These are phyloP conservation scores for Torrubiella hemipterigena DNA, from an alignment of 2,329 filamentous ascomycete species.

Conservation along the genomic window DNA sequence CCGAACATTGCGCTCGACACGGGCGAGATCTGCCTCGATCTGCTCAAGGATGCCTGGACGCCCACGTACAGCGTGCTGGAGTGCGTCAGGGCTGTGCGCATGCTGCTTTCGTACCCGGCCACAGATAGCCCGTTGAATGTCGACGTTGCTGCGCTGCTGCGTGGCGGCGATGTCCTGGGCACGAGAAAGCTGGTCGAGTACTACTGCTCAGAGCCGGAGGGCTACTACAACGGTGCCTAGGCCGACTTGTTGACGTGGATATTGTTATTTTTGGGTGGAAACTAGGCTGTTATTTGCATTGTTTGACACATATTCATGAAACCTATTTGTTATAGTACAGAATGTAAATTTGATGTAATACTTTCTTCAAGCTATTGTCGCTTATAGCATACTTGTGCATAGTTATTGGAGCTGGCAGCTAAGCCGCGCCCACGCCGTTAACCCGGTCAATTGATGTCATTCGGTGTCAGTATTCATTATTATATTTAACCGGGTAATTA, in stretches of 20 bases:
- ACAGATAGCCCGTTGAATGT: constrained; percentile 68
- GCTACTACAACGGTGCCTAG: constrained; percentile 22
- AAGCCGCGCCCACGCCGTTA: no score
- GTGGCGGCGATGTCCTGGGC: constrained; percentile 55
- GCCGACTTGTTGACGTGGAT: no score
- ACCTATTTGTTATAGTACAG: background rate
- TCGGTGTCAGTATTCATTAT: no score
- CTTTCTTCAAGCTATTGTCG: no score
- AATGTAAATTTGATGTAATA: no score
- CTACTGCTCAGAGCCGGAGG: constrained; percentile 39
- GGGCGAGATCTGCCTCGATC: constrained; percentile 89
- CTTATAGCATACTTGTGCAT: no score
- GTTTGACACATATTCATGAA: background rate
- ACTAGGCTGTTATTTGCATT: background rate
- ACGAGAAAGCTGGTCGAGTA: constrained; percentile 60
- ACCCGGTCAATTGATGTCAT: no score
- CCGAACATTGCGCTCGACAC: constrained; percentile 60
- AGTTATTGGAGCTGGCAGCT: no score
- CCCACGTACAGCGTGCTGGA: constrained; percentile 73
- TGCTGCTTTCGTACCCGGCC: constrained; percentile 53
- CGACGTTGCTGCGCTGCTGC: constrained; percentile 60
- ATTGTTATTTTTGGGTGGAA: background rate
- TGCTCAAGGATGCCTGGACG: constrained; percentile 70
- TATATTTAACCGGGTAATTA: no score
- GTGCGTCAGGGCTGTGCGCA: constrained; percentile 59